Conservation (phyloP, 129 eudicot genomes). For the Centaurea solstitialis region DNA sequence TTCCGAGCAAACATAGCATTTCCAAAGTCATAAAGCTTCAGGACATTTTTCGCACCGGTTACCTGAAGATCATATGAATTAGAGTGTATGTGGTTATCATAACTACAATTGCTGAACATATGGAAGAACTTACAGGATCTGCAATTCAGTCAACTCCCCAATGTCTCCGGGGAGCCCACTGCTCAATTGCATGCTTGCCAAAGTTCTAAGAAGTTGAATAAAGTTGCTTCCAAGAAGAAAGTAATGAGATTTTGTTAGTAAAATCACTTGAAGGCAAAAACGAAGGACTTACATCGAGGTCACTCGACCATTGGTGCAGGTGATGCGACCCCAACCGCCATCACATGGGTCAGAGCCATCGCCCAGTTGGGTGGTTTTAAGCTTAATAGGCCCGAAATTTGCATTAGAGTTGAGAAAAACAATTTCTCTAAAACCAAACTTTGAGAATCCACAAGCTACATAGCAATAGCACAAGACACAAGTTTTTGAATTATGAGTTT, state of each 20-base stretch:
- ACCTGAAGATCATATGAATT: conserved; percentile 45
- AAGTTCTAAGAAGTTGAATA: conserved; percentile 42
- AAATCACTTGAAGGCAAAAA: not conserved
- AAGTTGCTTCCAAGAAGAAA: conserved; percentile 6
- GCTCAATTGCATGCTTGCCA: conserved; percentile 51
- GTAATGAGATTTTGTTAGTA: not conserved
- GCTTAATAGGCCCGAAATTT: too few relatives aligned
- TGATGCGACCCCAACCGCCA: conserved; percentile 64
- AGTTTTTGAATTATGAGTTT: too few relatives aligned
- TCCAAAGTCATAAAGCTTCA: conserved; percentile 98
- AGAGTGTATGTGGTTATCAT: not conserved
- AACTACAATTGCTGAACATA: not conserved
- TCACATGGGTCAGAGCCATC: conserved; percentile 58
- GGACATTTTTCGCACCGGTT: conserved; percentile 87
- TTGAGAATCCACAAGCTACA: too few relatives aligned
- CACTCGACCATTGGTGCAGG: conserved; percentile 54
- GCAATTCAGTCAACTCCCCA: conserved; percentile 50
- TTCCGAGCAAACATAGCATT: conserved; percentile 99
- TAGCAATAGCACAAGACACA: too few relatives aligned
- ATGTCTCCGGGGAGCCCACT: conserved; percentile 74
- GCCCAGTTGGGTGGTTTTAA: conserved; percentile 69
- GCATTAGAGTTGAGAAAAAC: too few relatives aligned
- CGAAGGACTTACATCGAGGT: conserved; percentile 46
- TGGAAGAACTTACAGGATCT: conserved; percentile 52
- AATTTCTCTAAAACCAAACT: too few relatives aligned